These are phyloP conservation scores for Yarrowia osloensis DNA, from an alignment of 805 yeast genomes.

Conservation along the genomic window DNA sequence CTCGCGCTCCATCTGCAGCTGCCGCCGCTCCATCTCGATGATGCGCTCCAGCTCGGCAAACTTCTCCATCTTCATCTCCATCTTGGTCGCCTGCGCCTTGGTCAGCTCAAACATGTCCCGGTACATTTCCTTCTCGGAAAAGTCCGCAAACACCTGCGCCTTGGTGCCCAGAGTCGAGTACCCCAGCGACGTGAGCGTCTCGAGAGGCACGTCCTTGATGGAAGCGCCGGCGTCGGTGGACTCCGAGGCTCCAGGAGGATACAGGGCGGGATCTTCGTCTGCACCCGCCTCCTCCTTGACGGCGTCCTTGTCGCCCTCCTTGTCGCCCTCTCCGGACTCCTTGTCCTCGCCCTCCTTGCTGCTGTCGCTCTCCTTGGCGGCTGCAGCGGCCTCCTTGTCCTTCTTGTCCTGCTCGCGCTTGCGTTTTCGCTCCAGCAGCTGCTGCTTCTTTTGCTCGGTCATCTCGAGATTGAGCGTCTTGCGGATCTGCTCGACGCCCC, in stretches of 20 bases:
- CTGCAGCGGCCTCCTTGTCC: constrained; percentile 13
- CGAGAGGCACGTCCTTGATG: constrained; percentile 29
- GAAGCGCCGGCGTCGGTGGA: constrained; percentile 21
- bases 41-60: constrained; percentile 65
- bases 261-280: neutral
- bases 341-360: constrained; percentile 33
- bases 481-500: constrained; percentile 57
- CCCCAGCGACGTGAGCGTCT: constrained; percentile 18
- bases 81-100: constrained; percentile 69
- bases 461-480: constrained; percentile 42
- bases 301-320: constrained; percentile 15
- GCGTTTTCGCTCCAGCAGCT: constrained; percentile 5
- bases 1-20: constrained; percentile 47
- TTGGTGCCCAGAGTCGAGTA: constrained; percentile 28
- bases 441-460: constrained; percentile 18
- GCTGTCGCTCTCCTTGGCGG: constrained; percentile 1
- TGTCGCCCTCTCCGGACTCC: neutral
- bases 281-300: constrained; percentile 24
- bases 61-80: constrained; percentile 71
- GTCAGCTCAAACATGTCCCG: constrained; percentile 63
- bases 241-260: constrained; percentile 5
- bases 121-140: constrained; percentile 71
- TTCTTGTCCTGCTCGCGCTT: constrained; percentile 37
- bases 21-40: constrained; percentile 48
- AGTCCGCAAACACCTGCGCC: constrained; percentile 38